A percentile compares a stretch with the other conserved stretches of the same genome.
Conservation (phyloP, 768 basidiomycete genomes). For the Lenzites betulinus region DNA sequence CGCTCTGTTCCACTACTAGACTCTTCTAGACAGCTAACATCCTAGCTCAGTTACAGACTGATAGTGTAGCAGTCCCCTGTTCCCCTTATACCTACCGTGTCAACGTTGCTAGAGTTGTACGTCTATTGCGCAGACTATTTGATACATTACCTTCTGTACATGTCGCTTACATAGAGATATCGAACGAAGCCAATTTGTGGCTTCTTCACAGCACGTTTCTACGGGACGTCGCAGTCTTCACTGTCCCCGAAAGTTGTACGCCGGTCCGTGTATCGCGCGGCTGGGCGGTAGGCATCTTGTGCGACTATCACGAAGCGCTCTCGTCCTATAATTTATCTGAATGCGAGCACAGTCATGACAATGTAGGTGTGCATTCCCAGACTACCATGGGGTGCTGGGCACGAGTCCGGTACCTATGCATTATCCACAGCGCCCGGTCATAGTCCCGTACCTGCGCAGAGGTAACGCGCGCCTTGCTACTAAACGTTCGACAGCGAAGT, state of each 20-base stretch:
- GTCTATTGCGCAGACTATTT: slow-evolving; percentile 2
- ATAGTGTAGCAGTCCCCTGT: slow-evolving; percentile 3
- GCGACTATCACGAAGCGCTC: too few species aligned
- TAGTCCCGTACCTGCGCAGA: neutral
- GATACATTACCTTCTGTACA: neutral
- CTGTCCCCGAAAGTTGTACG: too few species aligned
- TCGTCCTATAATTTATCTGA: too few species aligned
- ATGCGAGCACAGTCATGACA: too few species aligned
- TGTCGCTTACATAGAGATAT: neutral
- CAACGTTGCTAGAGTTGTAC: slow-evolving; percentile 1
- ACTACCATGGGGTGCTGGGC: too few species aligned
- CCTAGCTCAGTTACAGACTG: neutral
- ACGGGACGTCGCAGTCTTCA: too few species aligned
- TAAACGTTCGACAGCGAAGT: too few species aligned
- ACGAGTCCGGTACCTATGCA: neutral
- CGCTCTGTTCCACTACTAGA: neutral
- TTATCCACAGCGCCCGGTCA: neutral
- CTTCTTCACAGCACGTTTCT: neutral
- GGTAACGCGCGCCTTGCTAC: neutral
- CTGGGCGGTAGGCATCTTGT: too few species aligned
- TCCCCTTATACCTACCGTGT: neutral
- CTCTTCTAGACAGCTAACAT: neutral
- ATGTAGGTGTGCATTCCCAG: too few species aligned
- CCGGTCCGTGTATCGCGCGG: too few species aligned
- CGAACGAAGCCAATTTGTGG: neutral